Base-by-base conservation (phyloP, 1,284 basidiomycete genomes). In the Ceratobasidium sp. region DNA sequence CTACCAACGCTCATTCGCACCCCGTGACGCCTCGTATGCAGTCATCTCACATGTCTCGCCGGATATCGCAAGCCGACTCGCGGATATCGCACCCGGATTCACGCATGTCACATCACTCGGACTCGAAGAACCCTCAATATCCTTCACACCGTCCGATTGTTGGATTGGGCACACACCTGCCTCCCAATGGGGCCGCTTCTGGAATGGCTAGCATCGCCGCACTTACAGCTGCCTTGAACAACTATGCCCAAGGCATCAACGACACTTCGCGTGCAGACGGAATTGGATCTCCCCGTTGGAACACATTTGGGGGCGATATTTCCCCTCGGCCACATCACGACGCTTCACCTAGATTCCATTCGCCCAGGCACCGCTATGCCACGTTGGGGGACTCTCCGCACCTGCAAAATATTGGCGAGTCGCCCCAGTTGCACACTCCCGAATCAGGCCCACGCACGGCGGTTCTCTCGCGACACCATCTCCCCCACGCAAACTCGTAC, bases 401-500 rank as follows among this genome's bases (percentile, higher is more conserved):
- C 10, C 20, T 47, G 7, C 45, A 12, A 6, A 42, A 47, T 35
- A 15, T 25, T 22, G 15, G 12, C 10, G 60, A 52, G 12, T 50
- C 47, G 27, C 45, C 60, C 7, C 34, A 27, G 55, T 15, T 42
- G 32, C 22, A 22, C 34, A 10, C 25, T 5, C 25, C 29, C 20
- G 57, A 62, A 8, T 64, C 60, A 17, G 60, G 31, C 8, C 60
- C 60, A 3, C 43, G 60, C 5, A 64, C 60, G 32, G 60, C 60
- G 3, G 47, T 64, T 1, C 15, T 50, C 17, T 64, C 60, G 20
- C 60, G 91, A 91, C 80, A 86, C 86, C 4, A 83, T 84, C 4
- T 86, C 84, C 74, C 12, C 20, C 53, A 68, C 43, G 31, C 47
- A 27, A 31, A 69, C 31, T 56, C 54, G 45, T 58, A 69, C 27